Evolutionary conservation across 2,329 filamentous ascomycete species (phyloP).

Genomic region (Verticillium nonalfalfae): DNA sequence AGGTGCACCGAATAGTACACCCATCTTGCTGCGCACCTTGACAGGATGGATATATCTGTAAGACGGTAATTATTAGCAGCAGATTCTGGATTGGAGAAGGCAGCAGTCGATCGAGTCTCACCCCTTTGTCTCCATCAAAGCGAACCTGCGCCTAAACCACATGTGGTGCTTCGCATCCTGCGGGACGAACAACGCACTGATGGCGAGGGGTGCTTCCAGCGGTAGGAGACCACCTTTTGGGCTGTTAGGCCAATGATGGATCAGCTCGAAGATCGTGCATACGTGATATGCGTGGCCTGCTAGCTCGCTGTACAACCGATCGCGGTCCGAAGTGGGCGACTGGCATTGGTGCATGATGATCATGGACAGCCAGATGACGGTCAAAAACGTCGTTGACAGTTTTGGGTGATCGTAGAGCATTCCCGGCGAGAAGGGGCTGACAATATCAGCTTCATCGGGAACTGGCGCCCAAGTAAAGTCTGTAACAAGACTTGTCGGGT

Average conservation of each 20-base stretch:
- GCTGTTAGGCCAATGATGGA: conserved; percentile 64
- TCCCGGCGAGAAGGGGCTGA: conserved; percentile 65
- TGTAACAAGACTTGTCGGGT: conserved; percentile 56
- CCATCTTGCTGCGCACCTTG: conserved; percentile 68
- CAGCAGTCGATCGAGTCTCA: conserved; percentile 36
- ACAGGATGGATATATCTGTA: conserved; percentile 76
- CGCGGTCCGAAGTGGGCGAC: conserved; percentile 50
- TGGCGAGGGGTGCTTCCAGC: conserved; percentile 68
- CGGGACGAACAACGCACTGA: conserved; percentile 75
- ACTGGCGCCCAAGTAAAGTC: conserved; percentile 51
- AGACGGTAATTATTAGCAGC: conserved; percentile 3
- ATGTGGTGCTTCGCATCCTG: conserved; percentile 64
- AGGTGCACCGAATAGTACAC: conserved; percentile 65
- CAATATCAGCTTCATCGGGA: conserved; percentile 55
- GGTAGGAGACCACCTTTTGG: conserved; percentile 66
- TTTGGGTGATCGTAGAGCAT: conserved; percentile 64
- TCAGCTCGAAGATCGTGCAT: conserved; percentile 73
- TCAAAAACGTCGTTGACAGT: conserved; percentile 68
- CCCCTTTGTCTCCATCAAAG: conserved; percentile 72
- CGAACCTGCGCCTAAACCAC: conserved; percentile 78
- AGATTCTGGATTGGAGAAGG: neutral
- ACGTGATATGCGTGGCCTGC: conserved; percentile 58
- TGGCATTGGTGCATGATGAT: conserved; percentile 77
- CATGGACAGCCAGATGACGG: conserved; percentile 72
- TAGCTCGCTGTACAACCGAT: conserved; percentile 46